phyloP scores from a whole-genome alignment of 2,329 filamentous ascomycete genomes.

The Dothideomycetes sp. region DNA sequence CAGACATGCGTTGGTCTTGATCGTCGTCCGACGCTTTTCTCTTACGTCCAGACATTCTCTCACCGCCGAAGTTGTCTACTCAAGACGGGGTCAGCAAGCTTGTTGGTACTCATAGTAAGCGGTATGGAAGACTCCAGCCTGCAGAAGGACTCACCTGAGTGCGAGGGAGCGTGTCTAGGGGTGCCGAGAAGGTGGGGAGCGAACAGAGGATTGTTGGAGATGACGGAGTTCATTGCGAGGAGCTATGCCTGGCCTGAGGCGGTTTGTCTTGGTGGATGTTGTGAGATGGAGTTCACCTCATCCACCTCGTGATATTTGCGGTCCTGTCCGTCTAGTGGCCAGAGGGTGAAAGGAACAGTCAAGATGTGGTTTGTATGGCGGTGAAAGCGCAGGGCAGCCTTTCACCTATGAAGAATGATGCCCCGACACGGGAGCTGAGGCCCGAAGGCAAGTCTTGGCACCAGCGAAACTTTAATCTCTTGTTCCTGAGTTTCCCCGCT shows the following conservation, averaged over 20 bases:
- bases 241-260: neutral
- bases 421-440: too few relatives aligned
- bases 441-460: too few relatives aligned
- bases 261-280: neutral
- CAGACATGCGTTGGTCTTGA: constrained; percentile 74
- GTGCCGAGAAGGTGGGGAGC: constrained; percentile 53
- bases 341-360: too few relatives aligned
- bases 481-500: too few relatives aligned
- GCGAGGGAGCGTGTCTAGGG: constrained; percentile 47
- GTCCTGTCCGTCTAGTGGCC: too few relatives aligned
- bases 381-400: too few relatives aligned
- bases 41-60: constrained; percentile 49
- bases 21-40: constrained; percentile 62
- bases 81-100: constrained; percentile 22
- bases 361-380: too few relatives aligned
- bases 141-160: constrained; percentile 39
- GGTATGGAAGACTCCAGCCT: constrained; percentile 9
- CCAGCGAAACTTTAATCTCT: too few relatives aligned
- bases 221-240: constrained; percentile 48
- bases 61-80: constrained; percentile 26
- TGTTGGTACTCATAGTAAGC: too few relatives aligned
- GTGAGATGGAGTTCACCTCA: neutral
- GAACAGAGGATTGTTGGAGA: constrained; percentile 45
- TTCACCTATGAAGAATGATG: too few relatives aligned
- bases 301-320: too few relatives aligned